phyloP scores from a whole-genome alignment of 768 basidiomycete species.

The Tephrocybe sp. region DNA sequence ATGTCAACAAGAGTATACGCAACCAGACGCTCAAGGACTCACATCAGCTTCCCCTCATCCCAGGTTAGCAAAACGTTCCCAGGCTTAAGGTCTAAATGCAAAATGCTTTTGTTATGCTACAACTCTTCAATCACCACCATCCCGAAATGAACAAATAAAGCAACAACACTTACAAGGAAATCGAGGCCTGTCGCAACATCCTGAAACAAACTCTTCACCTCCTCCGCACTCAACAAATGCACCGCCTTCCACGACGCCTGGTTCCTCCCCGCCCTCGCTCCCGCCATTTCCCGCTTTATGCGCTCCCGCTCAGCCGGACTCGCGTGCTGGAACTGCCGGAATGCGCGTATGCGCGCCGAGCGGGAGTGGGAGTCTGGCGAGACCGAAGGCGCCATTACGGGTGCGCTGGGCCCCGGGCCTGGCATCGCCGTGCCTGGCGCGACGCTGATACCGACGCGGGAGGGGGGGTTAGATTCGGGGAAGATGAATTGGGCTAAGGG shows the following conservation, averaged over 20 bases:
- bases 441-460: conserved; percentile 25
- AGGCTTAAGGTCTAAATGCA: conserved; percentile 93
- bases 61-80: conserved; percentile 91
- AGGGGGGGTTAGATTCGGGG: conserved; percentile 14
- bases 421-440: neutral
- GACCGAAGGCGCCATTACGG: neutral
- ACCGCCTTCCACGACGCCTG: conserved; percentile 61
- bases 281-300: conserved; percentile 50
- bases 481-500: conserved; percentile 28
- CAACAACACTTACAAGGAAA: conserved; percentile 63
- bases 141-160: conserved; percentile 1
- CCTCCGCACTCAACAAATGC: conserved; percentile 81
- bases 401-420: conserved; percentile 16
- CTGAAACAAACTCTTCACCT: conserved; percentile 74
- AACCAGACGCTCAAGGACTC: conserved; percentile 21
- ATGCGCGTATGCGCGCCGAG: conserved; percentile 72
- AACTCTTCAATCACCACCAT: conserved; percentile 7
- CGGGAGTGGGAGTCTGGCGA: conserved; percentile 47
- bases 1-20: neutral
- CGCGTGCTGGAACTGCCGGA: conserved; percentile 66
- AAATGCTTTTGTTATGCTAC: conserved; percentile 78
- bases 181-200: conserved; percentile 86
- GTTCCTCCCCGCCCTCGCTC: conserved; percentile 22
- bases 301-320: conserved; percentile 62
- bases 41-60: conserved; percentile 86